Percentiles rank a stretch among this genome's conserved stretches.
Evolutionary conservation across 108 stramenopile species (phyloP).

Genomic region (Epipyxis sp.): DNA sequence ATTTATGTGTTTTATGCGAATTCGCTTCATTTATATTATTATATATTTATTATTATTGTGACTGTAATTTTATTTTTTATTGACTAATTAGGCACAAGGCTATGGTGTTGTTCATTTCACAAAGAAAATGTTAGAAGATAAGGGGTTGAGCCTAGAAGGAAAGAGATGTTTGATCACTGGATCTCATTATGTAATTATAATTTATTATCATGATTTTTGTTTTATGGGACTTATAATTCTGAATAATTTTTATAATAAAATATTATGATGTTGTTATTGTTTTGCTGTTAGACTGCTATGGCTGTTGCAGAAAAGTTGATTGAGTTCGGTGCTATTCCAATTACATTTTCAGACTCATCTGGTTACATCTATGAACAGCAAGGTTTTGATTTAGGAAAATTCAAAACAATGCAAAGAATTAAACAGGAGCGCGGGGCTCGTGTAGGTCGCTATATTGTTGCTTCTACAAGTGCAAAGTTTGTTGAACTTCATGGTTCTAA

Average conservation of each 20-base stretch:
- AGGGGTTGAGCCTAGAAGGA: slow-evolving; percentile 78
- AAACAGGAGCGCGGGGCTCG: slow-evolving; percentile 86
- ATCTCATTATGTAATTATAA: slow-evolving; percentile 78
- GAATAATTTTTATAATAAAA: no score
- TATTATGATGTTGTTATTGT: neutral
- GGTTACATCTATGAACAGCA: slow-evolving; percentile 91
- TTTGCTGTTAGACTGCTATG: slow-evolving; percentile 55
- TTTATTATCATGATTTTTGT: no score
- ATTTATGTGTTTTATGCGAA: no score
- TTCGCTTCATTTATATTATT: no score
- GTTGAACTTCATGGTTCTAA: slow-evolving; percentile 48
- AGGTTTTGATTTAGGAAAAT: slow-evolving; percentile 78
- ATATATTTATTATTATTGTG: neutral
- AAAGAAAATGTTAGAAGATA: slow-evolving; percentile 75
- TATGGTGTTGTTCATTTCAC: slow-evolving; percentile 87
- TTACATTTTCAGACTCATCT: slow-evolving; percentile 78
- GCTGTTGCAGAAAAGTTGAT: slow-evolving; percentile 80
- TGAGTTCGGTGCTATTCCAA: slow-evolving; percentile 81
- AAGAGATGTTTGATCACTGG: slow-evolving; percentile 89
- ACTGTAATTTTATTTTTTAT: no score
- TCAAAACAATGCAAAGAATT: slow-evolving; percentile 81
- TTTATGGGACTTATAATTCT: no score
- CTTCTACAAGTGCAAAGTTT: slow-evolving; percentile 49
- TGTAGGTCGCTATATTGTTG: slow-evolving; percentile 53
- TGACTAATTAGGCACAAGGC: slow-evolving; percentile 77